phyloP scores from a whole-genome alignment of 2,329 filamentous ascomycete species.

The Colletotrichum australisinense region DNA sequence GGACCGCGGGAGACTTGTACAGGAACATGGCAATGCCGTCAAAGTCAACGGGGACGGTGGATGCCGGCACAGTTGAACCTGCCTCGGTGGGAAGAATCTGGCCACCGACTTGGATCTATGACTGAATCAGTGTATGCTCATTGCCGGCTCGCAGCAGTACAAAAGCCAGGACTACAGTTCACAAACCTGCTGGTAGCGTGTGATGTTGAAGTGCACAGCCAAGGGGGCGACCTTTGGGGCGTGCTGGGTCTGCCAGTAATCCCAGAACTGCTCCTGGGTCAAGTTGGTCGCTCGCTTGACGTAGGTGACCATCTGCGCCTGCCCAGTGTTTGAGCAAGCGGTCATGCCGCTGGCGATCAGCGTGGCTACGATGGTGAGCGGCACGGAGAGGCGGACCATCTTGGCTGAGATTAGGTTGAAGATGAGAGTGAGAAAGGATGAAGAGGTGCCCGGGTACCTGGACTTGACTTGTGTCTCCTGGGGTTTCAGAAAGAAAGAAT shows the following conservation, averaged over 20 bases:
- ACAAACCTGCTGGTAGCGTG: conserved; percentile 44
- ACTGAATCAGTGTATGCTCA: not conserved
- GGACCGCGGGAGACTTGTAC: conserved; percentile 38
- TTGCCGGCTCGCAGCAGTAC: not conserved
- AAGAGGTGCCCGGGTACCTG: not conserved
- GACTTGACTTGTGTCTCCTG: not conserved
- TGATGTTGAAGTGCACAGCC: conserved; percentile 42
- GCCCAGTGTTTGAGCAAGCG: conserved; percentile 49
- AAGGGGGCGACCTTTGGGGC: conserved; percentile 44
- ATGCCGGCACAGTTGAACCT: conserved; percentile 35
- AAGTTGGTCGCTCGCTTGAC: conserved; percentile 42
- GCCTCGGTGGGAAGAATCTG: conserved; percentile 40
- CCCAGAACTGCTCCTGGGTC: conserved; percentile 43
- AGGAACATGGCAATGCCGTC: conserved; percentile 46
- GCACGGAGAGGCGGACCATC: conserved; percentile 20
- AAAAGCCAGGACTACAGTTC: not conserved
- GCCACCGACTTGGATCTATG: conserved; percentile 42
- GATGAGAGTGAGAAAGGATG: not conserved
- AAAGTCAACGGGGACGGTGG: conserved; percentile 40
- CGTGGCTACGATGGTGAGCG: conserved; percentile 5
- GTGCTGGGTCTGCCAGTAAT: conserved; percentile 45
- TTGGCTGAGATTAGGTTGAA: not conserved
- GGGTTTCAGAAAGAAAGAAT: not conserved
- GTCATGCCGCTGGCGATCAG: conserved; percentile 6
- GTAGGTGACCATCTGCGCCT: conserved; percentile 44